These are phyloP conservation scores for Amanita muscaria DNA, from an alignment of 768 basidiomycete genomes.

Conservation along the genomic window DNA sequence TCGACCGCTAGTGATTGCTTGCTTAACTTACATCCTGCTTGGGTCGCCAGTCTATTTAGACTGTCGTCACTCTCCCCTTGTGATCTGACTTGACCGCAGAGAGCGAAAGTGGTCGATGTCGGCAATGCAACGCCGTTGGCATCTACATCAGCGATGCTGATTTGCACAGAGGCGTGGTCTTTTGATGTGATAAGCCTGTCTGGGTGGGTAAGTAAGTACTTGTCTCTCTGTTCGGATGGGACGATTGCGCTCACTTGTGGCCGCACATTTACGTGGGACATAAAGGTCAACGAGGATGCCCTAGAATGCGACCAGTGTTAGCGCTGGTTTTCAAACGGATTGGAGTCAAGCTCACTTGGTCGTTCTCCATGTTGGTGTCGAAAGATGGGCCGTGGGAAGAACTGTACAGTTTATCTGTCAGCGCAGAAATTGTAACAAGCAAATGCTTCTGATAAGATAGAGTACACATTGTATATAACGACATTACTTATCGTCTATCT, in stretches of 20 bases:
- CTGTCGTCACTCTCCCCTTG: slow-evolving; percentile 96
- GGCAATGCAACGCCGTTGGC: slow-evolving; percentile 68
- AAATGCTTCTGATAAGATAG: no score
- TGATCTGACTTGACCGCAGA: slow-evolving; percentile 89
- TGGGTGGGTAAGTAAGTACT: slow-evolving; percentile 63
- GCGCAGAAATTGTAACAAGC: no score
- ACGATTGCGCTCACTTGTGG: slow-evolving; percentile 66
- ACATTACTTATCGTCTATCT: no score
- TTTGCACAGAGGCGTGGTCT: slow-evolving; percentile 98
- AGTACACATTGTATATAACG: no score
- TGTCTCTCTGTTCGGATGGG: not conserved
- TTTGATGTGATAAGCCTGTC: slow-evolving; percentile 98
- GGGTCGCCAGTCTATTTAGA: slow-evolving; percentile 91
- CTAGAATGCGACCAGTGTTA: slow-evolving; percentile 32
- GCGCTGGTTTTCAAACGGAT: not conserved
- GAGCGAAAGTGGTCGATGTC: slow-evolving; percentile 86
- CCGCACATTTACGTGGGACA: slow-evolving; percentile 98
- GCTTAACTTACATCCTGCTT: slow-evolving; percentile 85
- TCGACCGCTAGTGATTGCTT: not conserved
- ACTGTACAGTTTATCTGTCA: no score
- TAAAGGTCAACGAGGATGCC: slow-evolving; percentile 99
- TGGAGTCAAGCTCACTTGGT: slow-evolving; percentile 35
- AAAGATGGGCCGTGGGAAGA: slow-evolving; percentile 26
- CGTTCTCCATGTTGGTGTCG: slow-evolving; percentile 87
- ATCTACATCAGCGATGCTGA: slow-evolving; percentile 92